Base-by-base conservation (phyloP, 176 grass and related monocot genomes). In the Juncus effusus region DNA sequence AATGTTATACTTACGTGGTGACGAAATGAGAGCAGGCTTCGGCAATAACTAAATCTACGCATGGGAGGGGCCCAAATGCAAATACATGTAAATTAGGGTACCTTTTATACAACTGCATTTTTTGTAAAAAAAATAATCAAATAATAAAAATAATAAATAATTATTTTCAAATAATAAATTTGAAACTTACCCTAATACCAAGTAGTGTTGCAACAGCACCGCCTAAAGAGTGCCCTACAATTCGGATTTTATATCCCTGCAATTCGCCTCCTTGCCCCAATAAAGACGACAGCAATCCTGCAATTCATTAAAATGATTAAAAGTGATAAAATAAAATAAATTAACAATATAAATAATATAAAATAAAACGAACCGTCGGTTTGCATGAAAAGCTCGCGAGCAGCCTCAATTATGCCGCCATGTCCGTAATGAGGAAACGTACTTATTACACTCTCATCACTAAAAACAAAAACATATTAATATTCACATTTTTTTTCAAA, bases 341-440 rank as follows among this genome's bases (percentile, higher is more conserved):
- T 54, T 59, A 64, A 47, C 3, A 16, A 58, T 58, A 4, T 56
- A 14, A 77, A 60, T 42, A 10, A 68, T 14, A 19, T 61, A 8
- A 41, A 12, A 28, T 28, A 19, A 38, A 39, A 72, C 68, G 12
- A 16, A 72, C 84, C 88, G 1, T 93, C 84, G 76, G 92, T 75
- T 84, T 99, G 94, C 83, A 84, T 84, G 60, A 89, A 99, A 72
- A 99, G 89, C 69, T 99, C 94, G 16, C 88, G 79, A 42, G 94
- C 88, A 54, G 88, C 74, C 83, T 90, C 85, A 41, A 99, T 76
- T 73, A 99, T 99, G 72, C 94, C 94, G 59, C 85, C 85, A 47
- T 99, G 94, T 15, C 88, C 94, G 86, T 93, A 93, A 81, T 99
- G 94, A 40, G 94, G 88, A 62, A 84, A 99, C 60, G 94, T 86